These are phyloP conservation scores for Penicillium subrubescens DNA, from an alignment of 495 filamentous ascomycete genomes.

Conservation along the genomic window DNA sequence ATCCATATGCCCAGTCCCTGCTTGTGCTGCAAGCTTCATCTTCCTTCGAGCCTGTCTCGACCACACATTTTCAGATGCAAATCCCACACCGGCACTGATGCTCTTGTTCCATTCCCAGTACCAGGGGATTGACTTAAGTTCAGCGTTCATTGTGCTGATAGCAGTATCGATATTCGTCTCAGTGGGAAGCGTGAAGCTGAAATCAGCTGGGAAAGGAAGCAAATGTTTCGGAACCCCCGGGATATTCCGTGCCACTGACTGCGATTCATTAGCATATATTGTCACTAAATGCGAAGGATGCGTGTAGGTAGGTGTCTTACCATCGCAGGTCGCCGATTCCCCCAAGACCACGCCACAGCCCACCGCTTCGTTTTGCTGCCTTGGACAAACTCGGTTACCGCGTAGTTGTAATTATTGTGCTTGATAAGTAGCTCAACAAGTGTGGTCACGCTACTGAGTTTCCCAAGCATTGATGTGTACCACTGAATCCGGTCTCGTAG, in stretches of 20 bases:
- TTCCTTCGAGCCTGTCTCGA: constrained; percentile 65
- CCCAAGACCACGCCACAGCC: constrained; percentile 88
- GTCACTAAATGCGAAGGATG: neutral
- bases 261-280: constrained; percentile 12
- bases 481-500: constrained; percentile 67
- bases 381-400: constrained; percentile 78
- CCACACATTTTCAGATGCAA: constrained; percentile 70
- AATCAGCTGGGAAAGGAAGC: constrained; percentile 60
- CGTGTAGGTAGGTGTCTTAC: constrained; percentile 32
- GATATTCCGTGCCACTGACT: constrained; percentile 60
- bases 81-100: constrained; percentile 51
- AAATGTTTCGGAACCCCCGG: constrained; percentile 59
- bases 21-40: constrained; percentile 34
- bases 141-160: constrained; percentile 37
- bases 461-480: constrained; percentile 93
- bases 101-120: constrained; percentile 53
- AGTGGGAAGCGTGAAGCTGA: constrained; percentile 44
- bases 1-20: constrained; percentile 30
- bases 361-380: constrained; percentile 81
- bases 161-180: constrained; percentile 30
- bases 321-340: constrained; percentile 63
- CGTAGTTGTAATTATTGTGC: constrained; percentile 72
- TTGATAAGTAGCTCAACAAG: constrained; percentile 64
- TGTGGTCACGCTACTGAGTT: constrained; percentile 66
- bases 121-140: constrained; percentile 49